Base-by-base conservation (phyloP, 78 protist species). In the Chrysochromulina tobinii region DNA sequence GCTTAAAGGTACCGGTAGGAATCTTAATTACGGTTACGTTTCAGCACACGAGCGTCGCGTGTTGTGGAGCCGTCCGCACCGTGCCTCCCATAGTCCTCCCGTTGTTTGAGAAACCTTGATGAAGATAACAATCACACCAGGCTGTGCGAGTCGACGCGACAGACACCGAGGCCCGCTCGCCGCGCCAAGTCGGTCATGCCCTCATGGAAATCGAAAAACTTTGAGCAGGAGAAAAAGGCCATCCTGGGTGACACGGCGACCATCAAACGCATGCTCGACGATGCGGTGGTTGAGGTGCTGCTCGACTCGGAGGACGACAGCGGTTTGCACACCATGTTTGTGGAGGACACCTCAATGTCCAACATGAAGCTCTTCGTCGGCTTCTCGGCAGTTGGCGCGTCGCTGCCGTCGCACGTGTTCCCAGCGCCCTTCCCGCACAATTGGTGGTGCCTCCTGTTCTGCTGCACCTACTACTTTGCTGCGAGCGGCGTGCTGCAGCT, bases 291-390 rank as follows among this genome's bases (percentile, higher is more conserved):
- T 20, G 25, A 66, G 53, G 83, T 48, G 27, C 9, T 73, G 83
- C 83, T 73, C 3, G 61, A 77, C 64, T 59, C 64, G 38, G 85
- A 53, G 50, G 85, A 77, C 21, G 38, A 38, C 38, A 38, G 38
- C 38, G 38, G 38, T 38, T 38, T 38, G 38, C 38, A 38, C 38
- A 3, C 11, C 38, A 15, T 0, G 15, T 77, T 8, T 11, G 85
- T 18, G 85, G 85, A 77, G 85, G 85, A 77, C 85, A 12, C 12
- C 61, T 58, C 61, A 2, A 4, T 77, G 61, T 77, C 85, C n/a
- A 77, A 77, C 27, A 7, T 77, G 59, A 77, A 77, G 85, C 85
- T 77, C 48, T 1, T 77, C 61, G 27, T 77, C 59, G 85, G 85
- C 85, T 77, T 77, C n/a, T 25, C 61, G 2, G 6, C n/a, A 18